These are phyloP conservation scores for Alternaria brassicicola DNA, from an alignment of 2,329 filamentous ascomycete species.

Conservation along the genomic window DNA sequence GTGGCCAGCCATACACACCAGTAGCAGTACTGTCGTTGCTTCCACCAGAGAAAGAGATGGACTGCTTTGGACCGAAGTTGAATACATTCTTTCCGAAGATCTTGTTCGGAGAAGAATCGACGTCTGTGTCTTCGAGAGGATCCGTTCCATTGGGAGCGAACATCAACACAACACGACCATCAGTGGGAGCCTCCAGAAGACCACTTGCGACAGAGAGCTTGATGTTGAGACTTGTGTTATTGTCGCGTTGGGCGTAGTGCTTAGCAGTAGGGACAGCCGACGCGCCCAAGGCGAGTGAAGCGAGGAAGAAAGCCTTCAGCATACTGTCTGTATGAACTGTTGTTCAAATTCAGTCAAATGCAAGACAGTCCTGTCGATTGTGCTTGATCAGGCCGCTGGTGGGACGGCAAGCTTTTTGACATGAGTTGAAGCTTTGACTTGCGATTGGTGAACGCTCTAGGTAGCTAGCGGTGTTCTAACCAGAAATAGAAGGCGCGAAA, in stretches of 20 bases:
- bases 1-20: constrained; percentile 45
- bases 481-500: constrained; percentile 4
- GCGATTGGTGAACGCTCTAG: neutral
- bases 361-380: neutral
- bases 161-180: constrained; percentile 44
- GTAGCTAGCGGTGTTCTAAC: constrained; percentile 4
- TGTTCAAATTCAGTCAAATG: neutral
- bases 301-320: constrained; percentile 3
- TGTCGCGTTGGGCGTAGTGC: neutral
- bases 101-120: constrained; percentile 42
- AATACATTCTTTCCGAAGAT: constrained; percentile 49
- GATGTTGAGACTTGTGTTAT: constrained; percentile 16
- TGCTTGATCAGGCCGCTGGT: neutral
- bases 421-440: neutral
- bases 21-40: constrained; percentile 28
- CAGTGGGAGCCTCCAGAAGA: constrained; percentile 32
- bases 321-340: neutral
- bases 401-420: constrained; percentile 6
- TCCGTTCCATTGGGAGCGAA: constrained; percentile 44
- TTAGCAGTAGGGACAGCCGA: constrained; percentile 1
- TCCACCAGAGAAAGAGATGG: constrained; percentile 37
- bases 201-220: constrained; percentile 36
- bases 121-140: constrained; percentile 47
- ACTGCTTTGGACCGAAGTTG: constrained; percentile 24
- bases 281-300: constrained; percentile 1